Base-by-base conservation (phyloP, 228 moss, liverwort and hornwort genomes). In the Sphagnum fallax region DNA sequence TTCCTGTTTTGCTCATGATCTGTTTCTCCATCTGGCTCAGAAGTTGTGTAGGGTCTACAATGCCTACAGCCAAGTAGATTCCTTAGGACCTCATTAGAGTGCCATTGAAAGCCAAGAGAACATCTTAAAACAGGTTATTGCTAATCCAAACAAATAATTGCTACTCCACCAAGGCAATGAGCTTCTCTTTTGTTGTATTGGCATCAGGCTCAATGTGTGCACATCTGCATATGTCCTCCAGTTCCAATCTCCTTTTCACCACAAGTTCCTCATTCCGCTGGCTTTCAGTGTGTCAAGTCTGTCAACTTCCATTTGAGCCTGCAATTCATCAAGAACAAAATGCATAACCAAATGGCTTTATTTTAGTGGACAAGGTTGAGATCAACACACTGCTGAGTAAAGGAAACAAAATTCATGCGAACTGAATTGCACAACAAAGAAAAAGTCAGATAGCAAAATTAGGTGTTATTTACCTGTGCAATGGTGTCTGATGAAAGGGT, bases 201-300 rank as follows among this genome's bases (percentile, higher is more conserved):
- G 89, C 71, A 55, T 97, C 93, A 6, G 91, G 85, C 68, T 90
- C 91, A 85, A 97, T 77, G 68, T 97, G 96, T 8, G 96, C 93
- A 47, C 73, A 74, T 63, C 88, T 75, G 68, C 91, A 97, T 0
- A 97, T 81, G n/a, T 93, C 93, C 63, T 97, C 96, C 14, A 97
- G 73, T 63, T 97, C 93, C 50, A 86, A 70, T 5, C 96, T 81
- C 75, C 93, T 97, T 66, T 90, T 97, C 16, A 89, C 78, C 12
- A 97, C 93, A 18, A 97, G 91, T 75, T 97, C 96, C 59, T 97
- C 93, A 97, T 88, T 68, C 91, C 93, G 74, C 88, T 91, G 50
- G 79, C 80, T 74, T 97, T 93, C 15, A 97, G 67, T 67, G 77
- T 61, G 57, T 85, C 93, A 51, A 97, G 69, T 66, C 93, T 79